Base-by-base conservation (phyloP, 495 filamentous ascomycete genomes). In the Xylaria castorea region DNA sequence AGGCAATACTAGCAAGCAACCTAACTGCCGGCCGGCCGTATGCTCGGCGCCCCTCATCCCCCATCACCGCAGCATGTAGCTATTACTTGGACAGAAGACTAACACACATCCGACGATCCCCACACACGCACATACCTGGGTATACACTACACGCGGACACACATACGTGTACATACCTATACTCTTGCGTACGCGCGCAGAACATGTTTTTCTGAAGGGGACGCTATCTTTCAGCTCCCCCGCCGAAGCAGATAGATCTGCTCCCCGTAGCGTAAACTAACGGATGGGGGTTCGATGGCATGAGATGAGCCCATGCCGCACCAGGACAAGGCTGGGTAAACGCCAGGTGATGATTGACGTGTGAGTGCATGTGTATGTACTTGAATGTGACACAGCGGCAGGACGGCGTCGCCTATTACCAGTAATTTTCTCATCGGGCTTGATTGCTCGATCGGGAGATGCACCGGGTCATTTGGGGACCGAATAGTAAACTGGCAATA, bases 21-120 rank as follows among this genome's bases (percentile, higher is more conserved):
- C 50, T 53, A 73, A 65, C 72, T 70, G 57, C 72, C 44, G 57
- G 34, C 66, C 68, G 68, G 68, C 40, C 38, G 58, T 71, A 71
- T 71, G 25, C 68, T 71, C 68, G 68, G 68, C 68, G 68, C 58
- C 58, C 58, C 58, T 40, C 58, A 18, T 36, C 58, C 68, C 68
- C 68, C 66, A 46, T 58, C 25, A 60, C 38, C n/a, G 53, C 66
- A 69, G 53, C 48, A 58, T 60, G 66, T 42, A 68, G 18, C 27
- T 36, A 66, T 66, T 58, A 32, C n/a, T 61, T 61, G 2, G 58
- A 61, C 58, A 22, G 30, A 61, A 36, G 9, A 32, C 27, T 36
- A 68, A 58, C 38, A 60, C 36, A n/a, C 20, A 25, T 58, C 66
- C 60, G 66, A 58, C 53, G 53, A 38, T 44, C 57, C 53, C 66